Percentiles rank a stretch among this genome's conserved stretches.
phyloP scores from a whole-genome alignment of 257 asterid genomes.

The Pogostemon cablin region DNA sequence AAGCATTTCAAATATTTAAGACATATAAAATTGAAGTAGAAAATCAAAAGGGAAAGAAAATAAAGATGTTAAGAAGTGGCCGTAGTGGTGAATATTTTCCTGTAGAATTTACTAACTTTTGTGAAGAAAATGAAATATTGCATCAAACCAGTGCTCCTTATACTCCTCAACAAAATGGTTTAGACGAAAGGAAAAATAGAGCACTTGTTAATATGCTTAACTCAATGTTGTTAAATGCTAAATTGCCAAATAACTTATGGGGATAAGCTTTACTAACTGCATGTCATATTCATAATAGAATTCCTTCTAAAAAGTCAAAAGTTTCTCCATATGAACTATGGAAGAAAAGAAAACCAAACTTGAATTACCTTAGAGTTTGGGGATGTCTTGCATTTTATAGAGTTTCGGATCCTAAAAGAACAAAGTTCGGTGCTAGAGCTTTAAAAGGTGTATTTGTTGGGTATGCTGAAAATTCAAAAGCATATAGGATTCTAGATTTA shows the following conservation, averaged over 20 bases:
- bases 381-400: neutral
- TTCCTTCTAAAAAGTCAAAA: no score
- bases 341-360: neutral
- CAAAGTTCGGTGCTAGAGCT: neutral
- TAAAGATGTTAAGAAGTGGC: no score
- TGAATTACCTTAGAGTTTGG: neutral
- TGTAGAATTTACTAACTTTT: no score
- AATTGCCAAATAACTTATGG: neutral
- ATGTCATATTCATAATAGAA: no score
- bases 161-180: conserved; percentile 9
- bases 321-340: no score
- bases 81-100: no score
- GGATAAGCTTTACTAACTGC: neutral
- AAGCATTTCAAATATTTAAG: no score
- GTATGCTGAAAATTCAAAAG: neutral
- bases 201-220: neutral
- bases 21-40: no score
- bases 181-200: conserved; percentile 9
- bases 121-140: no score
- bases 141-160: neutral
- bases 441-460: conserved; percentile 4
- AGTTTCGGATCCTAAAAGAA: neutral
- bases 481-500: neutral
- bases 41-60: no score
- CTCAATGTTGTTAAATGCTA: neutral